These are phyloP conservation scores for Luzula sylvatica DNA, from an alignment of 176 grass and related monocot genomes.

Conservation along the genomic window DNA sequence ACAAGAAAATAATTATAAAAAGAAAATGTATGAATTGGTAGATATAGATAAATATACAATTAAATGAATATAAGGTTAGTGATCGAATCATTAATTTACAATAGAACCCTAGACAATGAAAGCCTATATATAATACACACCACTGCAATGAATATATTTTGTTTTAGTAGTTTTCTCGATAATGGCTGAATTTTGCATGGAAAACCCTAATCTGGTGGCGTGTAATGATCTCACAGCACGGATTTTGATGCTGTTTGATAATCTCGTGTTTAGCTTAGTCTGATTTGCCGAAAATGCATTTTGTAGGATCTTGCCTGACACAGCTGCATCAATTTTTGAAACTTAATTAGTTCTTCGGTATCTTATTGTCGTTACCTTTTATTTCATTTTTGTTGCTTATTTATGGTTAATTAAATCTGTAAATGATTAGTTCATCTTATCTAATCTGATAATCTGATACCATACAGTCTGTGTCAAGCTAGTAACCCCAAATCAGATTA, in stretches of 20 bases:
- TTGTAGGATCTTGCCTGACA: constrained; percentile 73
- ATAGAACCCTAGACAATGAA: constrained; percentile 32
- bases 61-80: too few relatives aligned
- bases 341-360: constrained; percentile 17
- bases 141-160: constrained; percentile 57
- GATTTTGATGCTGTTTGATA: constrained; percentile 27
- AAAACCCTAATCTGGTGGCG: constrained; percentile 49
- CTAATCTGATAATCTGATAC: too few relatives aligned
- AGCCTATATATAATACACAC: constrained; percentile 80
- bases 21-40: constrained; percentile 6
- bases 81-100: too few relatives aligned
- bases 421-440: too few relatives aligned
- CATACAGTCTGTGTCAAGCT: too few relatives aligned
- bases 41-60: too few relatives aligned
- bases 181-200: constrained; percentile 48
- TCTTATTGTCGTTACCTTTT: constrained; percentile 5
- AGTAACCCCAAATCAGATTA: too few relatives aligned
- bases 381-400: too few relatives aligned
- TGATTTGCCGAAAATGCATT: constrained; percentile 63
- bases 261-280: constrained; percentile 63
- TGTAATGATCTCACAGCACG: constrained; percentile 44
- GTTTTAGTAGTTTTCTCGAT: constrained; percentile 19
- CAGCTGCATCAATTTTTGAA: constrained; percentile 76
- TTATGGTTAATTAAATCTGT: too few relatives aligned
- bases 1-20: constrained; percentile 21